A percentile compares a stretch with the other conserved stretches of the same genome.
These are phyloP conservation scores for Lenwebbia sp. DNA, from an alignment of 345 rosid species.

Conservation along the genomic window DNA sequence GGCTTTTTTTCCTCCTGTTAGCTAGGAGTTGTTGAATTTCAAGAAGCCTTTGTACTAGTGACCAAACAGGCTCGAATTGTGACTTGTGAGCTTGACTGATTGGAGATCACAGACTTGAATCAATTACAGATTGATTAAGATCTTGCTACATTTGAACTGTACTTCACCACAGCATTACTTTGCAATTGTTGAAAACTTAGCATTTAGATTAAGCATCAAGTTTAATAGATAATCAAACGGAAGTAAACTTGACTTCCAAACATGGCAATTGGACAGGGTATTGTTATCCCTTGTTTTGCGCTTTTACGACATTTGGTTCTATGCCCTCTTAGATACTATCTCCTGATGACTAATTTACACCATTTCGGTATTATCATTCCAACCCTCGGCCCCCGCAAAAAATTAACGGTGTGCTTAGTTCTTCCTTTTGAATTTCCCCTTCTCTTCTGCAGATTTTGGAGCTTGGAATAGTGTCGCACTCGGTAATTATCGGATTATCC, in stretches of 20 bases:
- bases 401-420: neutral
- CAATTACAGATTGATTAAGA: neutral
- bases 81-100: neutral
- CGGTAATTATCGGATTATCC: constrained; percentile 81
- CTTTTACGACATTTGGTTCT: neutral
- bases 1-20: neutral
- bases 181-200: neutral
- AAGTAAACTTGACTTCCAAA: neutral
- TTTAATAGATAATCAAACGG: neutral
- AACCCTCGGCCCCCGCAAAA: neutral
- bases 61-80: neutral
- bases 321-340: neutral
- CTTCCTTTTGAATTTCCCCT: neutral
- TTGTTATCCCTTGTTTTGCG: neutral
- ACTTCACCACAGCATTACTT: neutral
- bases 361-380: neutral
- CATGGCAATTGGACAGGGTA: neutral
- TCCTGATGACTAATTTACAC: neutral
- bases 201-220: neutral
- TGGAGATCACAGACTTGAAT: neutral
- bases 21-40: neutral
- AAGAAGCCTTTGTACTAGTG: neutral
- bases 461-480: constrained; percentile 89
- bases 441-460: constrained; percentile 53
- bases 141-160: neutral